phyloP scores from a whole-genome alignment of 2,329 filamentous ascomycete species.

The Trichophyton benhamiae region DNA sequence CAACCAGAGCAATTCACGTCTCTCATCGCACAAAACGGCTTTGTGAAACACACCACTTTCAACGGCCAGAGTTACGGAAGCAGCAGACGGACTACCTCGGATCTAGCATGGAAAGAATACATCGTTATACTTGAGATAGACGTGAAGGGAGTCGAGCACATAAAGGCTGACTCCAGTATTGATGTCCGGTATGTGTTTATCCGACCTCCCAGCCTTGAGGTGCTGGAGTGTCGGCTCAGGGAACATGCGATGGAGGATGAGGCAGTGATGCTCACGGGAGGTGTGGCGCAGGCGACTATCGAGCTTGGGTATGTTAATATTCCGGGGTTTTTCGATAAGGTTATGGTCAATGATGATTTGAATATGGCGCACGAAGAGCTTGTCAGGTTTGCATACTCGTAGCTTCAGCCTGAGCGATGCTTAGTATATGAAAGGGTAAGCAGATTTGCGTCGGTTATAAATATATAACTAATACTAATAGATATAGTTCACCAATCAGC shows the following conservation, averaged over 20 bases:
- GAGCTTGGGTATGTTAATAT: constrained; percentile 59
- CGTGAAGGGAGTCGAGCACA: constrained; percentile 81
- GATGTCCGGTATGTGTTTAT: constrained; percentile 69
- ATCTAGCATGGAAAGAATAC: constrained; percentile 22
- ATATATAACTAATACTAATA: no score
- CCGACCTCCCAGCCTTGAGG: constrained; percentile 57
- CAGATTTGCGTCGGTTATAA: no score
- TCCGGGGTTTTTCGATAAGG: constrained; percentile 48
- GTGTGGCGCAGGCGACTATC: constrained; percentile 50
- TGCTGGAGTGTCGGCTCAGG: constrained; percentile 57
- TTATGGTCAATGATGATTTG: constrained; percentile 50
- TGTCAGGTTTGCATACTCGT: constrained; percentile 26
- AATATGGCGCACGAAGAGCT: constrained; percentile 40
- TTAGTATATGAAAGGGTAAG: no score
- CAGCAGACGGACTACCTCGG: constrained; percentile 38
- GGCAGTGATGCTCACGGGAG: constrained; percentile 52
- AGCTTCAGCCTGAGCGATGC: no score
- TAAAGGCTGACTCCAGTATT: constrained; percentile 53
- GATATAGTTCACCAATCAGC: no score
- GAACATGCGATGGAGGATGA: constrained; percentile 61
- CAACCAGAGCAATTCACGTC: constrained; percentile 48
- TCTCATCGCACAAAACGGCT: constrained; percentile 51
- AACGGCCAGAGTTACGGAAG: constrained; percentile 73
- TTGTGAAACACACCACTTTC: constrained; percentile 72
- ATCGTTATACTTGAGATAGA: constrained; percentile 79